phyloP scores from a whole-genome alignment of 2,329 filamentous ascomycete species.

The Helminthosporium solani region DNA sequence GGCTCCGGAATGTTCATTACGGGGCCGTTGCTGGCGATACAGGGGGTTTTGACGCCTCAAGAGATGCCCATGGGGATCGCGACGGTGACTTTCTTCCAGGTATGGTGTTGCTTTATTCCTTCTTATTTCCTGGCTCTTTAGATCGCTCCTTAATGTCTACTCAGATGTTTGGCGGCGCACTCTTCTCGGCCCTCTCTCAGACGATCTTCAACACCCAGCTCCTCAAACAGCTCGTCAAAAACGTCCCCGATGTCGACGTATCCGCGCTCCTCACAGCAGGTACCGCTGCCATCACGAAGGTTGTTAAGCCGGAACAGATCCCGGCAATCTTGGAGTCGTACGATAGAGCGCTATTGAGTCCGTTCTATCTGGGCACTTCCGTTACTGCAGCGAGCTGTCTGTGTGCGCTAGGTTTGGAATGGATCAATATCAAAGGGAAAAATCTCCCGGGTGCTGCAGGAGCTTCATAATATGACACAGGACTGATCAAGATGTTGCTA shows the following conservation, averaged over 20 bases:
- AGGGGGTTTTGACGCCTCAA: constrained; percentile 35
- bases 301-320: constrained; percentile 53
- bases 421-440: constrained; percentile 54
- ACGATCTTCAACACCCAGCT: constrained; percentile 67
- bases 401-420: constrained; percentile 57
- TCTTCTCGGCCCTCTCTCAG: constrained; percentile 64
- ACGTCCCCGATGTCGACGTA: constrained; percentile 41
- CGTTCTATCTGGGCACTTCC: constrained; percentile 55
- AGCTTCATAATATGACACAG: constrained; percentile 4
- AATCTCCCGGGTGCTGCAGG: constrained; percentile 9
- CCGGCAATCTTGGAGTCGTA: constrained; percentile 59
- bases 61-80: constrained; percentile 45
- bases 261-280: constrained; percentile 45
- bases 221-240: constrained; percentile 50
- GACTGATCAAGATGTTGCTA: too few species aligned
- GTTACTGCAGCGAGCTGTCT: constrained; percentile 47
- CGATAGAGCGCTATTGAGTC: constrained; percentile 57
- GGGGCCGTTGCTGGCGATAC: constrained; percentile 42
- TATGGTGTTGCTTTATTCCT: background rate
- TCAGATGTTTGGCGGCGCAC: constrained; percentile 60
- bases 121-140: too few species aligned
- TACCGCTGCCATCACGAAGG: constrained; percentile 56
- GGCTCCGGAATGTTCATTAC: constrained; percentile 46
- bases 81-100: constrained; percentile 55
- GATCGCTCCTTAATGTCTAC: background rate